phyloP scores from a whole-genome alignment of 148 eudicot genomes.

The Vaccinium myrtillus region DNA sequence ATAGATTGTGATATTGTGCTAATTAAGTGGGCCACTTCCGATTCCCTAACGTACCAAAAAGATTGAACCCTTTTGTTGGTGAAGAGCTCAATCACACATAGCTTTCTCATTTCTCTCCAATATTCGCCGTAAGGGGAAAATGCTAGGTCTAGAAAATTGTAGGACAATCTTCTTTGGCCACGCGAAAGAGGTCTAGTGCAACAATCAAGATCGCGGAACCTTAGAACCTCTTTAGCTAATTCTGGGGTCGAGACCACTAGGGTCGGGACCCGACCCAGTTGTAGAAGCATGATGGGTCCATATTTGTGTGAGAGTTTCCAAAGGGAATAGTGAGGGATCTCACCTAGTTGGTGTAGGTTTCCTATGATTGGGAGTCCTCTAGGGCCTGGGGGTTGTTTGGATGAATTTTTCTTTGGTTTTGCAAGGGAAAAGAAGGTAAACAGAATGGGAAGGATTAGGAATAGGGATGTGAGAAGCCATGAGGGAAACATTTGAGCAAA shows the following conservation, averaged over 20 bases:
- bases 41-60: neutral
- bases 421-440: neutral
- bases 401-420: neutral
- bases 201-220: neutral
- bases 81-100: neutral
- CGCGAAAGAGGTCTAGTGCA: conserved; percentile 8
- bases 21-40: neutral
- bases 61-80: conserved; percentile 5
- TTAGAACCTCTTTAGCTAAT: conserved; percentile 5
- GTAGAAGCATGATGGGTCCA: conserved; percentile 10
- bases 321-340: conserved; percentile 5
- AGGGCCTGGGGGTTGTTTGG: conserved; percentile 13
- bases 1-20: neutral
- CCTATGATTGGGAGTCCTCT: conserved; percentile 11
- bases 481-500: neutral
- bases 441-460: neutral
- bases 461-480: conserved; percentile 1
- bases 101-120: conserved; percentile 7
- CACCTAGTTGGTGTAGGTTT: conserved; percentile 5
- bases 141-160: neutral
- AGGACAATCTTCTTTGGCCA: neutral
- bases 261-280: conserved; percentile 8
- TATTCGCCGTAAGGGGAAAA: neutral
- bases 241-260: neutral
- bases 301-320: conserved; percentile 11